These are phyloP conservation scores for Aspergillus sp. DNA, from an alignment of 2,329 filamentous ascomycete species.

Conservation along the genomic window DNA sequence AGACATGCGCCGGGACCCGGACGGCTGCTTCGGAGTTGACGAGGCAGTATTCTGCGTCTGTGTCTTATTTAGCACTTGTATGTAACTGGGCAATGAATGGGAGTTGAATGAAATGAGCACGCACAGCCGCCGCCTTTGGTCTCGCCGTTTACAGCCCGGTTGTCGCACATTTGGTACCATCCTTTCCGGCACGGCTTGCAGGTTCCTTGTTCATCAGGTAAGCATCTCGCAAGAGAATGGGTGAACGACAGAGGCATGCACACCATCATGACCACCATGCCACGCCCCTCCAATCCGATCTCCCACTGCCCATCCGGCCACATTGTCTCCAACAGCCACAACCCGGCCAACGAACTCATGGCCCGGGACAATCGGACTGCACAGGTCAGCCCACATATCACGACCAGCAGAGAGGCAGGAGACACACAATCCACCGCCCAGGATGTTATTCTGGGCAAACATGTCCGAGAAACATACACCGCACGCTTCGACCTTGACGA, in stretches of 20 bases:
- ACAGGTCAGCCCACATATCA: background rate
- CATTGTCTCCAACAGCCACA: conserved; percentile 47
- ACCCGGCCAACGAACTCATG: conserved; percentile 65
- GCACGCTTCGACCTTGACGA: conserved; percentile 63
- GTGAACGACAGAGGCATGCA: conserved; percentile 1
- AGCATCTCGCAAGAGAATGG: too few relatives aligned
- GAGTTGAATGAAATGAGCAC: conserved; percentile 7
- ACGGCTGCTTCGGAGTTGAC: conserved; percentile 33
- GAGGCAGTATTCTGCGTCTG: conserved; percentile 32
- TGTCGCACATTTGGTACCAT: conserved; percentile 60
- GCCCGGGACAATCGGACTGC: conserved; percentile 52
- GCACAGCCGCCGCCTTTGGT: conserved; percentile 56
- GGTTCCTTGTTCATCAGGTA: too few relatives aligned
- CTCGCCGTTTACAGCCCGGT: conserved; percentile 55
- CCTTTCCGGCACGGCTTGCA: conserved; percentile 57
- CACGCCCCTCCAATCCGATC: conserved; percentile 60
- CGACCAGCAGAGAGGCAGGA: conserved; percentile 4
- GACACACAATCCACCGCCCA: conserved; percentile 45
- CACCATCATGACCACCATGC: conserved; percentile 51
- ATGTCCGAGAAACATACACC: conserved; percentile 62
- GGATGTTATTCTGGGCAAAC: conserved; percentile 37
- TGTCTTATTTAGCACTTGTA: background rate
- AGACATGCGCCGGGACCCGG: conserved; percentile 38
- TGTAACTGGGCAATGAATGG: background rate
- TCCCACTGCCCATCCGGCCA: conserved; percentile 50